Percentiles rank a stretch among this genome's conserved stretches.
phyloP scores from a whole-genome alignment of 257 asterid genomes.

The Linderniella brevidens region DNA sequence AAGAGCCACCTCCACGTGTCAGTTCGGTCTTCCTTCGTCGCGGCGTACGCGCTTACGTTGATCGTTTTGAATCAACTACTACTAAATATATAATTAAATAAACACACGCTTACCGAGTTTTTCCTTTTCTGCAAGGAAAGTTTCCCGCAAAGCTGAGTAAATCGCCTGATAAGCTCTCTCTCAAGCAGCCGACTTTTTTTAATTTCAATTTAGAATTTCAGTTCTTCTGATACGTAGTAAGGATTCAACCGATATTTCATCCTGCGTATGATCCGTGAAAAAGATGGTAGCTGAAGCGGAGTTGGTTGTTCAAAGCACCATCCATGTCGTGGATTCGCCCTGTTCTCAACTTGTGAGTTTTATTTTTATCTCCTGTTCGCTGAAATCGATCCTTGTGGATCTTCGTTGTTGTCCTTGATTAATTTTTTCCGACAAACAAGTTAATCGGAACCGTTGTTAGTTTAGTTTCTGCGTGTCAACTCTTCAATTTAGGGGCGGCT shows the following conservation, averaged over 20 bases:
- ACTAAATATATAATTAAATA: no score
- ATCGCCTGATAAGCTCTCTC: no score
- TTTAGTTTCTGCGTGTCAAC: neutral
- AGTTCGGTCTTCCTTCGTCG: no score
- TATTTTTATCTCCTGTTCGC: neutral
- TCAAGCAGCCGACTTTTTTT: no score
- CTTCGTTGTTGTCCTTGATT: neutral
- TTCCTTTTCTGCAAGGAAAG: no score
- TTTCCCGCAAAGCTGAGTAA: no score
- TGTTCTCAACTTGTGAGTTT: slow-evolving; percentile 29
- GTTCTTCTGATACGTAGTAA: neutral
- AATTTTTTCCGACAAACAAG: neutral
- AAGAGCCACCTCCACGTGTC: no score
- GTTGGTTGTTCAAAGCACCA: slow-evolving; percentile 30
- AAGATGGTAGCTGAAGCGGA: slow-evolving; percentile 60
- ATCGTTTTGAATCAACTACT: no score
- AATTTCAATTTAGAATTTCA: no score
- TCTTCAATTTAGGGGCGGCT: neutral
- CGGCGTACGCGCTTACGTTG: no score
- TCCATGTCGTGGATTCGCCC: slow-evolving; percentile 46
- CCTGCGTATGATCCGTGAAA: slow-evolving; percentile 11
- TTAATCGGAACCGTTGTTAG: neutral
- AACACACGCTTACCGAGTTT: no score
- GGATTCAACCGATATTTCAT: neutral
- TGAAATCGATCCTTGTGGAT: neutral